These are phyloP conservation scores for Penicillium sp. DNA, from an alignment of 2,329 filamentous ascomycete species.

Conservation along the genomic window DNA sequence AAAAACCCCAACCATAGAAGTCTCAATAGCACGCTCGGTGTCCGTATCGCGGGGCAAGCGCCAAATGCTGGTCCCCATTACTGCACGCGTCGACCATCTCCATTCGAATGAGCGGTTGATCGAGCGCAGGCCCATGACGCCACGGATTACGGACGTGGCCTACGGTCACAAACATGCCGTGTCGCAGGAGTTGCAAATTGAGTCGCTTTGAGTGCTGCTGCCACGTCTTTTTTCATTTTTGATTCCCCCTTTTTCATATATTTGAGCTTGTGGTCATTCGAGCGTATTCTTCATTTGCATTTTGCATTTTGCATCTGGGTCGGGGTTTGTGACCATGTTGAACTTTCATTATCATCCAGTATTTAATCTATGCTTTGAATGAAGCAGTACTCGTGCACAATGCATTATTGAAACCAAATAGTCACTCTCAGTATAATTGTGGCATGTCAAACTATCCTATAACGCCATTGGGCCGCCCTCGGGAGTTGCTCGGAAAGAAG, in stretches of 20 bases:
- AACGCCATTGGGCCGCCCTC: background rate
- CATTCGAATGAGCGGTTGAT: conserved; percentile 34
- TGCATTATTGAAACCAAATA: background rate
- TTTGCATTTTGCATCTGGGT: background rate
- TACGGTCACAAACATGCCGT: conserved; percentile 34
- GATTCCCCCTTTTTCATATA: conserved; percentile 1
- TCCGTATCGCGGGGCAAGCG: conserved; percentile 39
- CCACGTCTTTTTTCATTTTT: conserved; percentile 3
- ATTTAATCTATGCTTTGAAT: background rate
- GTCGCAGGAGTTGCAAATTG: conserved; percentile 38
- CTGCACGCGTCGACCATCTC: conserved; percentile 26
- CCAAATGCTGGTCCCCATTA: conserved; percentile 42
- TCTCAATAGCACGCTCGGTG: conserved; percentile 44
- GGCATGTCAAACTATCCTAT: no score
- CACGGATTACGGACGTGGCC: conserved; percentile 32
- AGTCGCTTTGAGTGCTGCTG: conserved; percentile 24
- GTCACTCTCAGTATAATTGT: background rate
- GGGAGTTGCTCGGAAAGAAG: background rate
- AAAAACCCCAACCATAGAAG: conserved; percentile 30
- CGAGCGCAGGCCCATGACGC: conserved; percentile 29
- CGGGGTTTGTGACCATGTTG: background rate
- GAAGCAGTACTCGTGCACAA: background rate
- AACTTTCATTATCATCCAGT: background rate
- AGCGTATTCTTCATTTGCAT: background rate
- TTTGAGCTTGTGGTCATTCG: background rate